phyloP scores from a whole-genome alignment of 495 filamentous ascomycete genomes.

The Lepraria neglecta region DNA sequence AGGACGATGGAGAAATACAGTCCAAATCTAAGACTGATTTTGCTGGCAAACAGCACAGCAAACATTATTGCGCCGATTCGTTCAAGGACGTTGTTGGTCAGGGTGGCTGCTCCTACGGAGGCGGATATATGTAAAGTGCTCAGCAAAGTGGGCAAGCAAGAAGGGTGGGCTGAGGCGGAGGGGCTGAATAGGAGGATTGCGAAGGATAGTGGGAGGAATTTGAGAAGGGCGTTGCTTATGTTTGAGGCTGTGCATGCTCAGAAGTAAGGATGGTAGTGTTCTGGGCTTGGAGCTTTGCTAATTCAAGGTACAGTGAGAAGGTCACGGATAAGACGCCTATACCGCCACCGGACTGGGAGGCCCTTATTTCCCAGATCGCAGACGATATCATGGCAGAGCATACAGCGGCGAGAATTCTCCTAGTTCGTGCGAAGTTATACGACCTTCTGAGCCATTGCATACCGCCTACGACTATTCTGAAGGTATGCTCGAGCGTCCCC shows the following conservation, averaged over 20 bases:
- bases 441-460: constrained; percentile 96
- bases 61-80: constrained; percentile 97
- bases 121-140: constrained; percentile 75
- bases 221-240: constrained; percentile 86
- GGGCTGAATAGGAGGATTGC: constrained; percentile 77
- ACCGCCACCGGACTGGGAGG: constrained; percentile 94
- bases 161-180: constrained; percentile 65
- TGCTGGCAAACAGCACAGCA: constrained; percentile 88
- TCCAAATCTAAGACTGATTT: constrained; percentile 83
- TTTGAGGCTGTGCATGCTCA: constrained; percentile 94
- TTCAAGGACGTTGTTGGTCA: constrained; percentile 78
- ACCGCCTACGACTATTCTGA: constrained; percentile 83
- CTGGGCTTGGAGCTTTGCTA: constrained; percentile 9
- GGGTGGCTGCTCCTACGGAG: constrained; percentile 84
- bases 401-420: constrained; percentile 74
- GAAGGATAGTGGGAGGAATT: constrained; percentile 83
- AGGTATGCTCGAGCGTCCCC: constrained; percentile 43
- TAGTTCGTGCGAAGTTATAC: constrained; percentile 87
- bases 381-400: constrained; percentile 89
- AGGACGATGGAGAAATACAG: constrained; percentile 99
- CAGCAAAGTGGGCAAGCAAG: constrained; percentile 63
- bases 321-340: constrained; percentile 81
- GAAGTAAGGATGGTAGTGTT: constrained; percentile 55
- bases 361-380: constrained; percentile 76
- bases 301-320: constrained; percentile 60